phyloP scores from a whole-genome alignment of 768 basidiomycete species.

The Tylopilus cervinicoccineus region DNA sequence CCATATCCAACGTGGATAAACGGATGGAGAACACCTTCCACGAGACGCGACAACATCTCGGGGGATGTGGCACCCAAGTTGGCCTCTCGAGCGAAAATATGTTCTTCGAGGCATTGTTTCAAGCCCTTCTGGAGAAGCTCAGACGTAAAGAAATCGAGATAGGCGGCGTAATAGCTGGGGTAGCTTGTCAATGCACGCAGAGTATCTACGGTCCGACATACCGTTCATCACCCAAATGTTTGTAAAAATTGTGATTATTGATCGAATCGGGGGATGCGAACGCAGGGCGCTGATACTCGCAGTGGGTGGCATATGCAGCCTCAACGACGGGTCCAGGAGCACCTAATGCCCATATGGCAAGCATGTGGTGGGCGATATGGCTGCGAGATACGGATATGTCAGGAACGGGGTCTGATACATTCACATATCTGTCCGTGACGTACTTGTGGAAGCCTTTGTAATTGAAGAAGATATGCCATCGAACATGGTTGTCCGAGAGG shows the following conservation, averaged over 20 bases:
- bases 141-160: conserved; percentile 52
- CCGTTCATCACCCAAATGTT: conserved; percentile 56
- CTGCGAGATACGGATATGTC: conserved; percentile 30
- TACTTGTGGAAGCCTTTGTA: conserved; percentile 32
- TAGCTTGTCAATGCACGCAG: not conserved
- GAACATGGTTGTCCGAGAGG: conserved; percentile 48
- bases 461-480: conserved; percentile 56
- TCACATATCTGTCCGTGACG: conserved; percentile 1
- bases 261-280: conserved; percentile 24
- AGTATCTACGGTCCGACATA: conserved; percentile 25
- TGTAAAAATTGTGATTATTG: conserved; percentile 41
- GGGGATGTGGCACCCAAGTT: conserved; percentile 34
- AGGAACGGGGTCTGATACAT: conserved; percentile 7
- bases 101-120: conserved; percentile 46
- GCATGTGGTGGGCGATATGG: conserved; percentile 54
- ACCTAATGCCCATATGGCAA: conserved; percentile 61
- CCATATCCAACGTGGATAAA: conserved; percentile 64
- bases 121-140: conserved; percentile 41
- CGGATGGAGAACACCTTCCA: conserved; percentile 58
- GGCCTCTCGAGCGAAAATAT: conserved; percentile 47
- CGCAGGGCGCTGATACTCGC: conserved; percentile 34
- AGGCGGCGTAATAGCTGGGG: conserved; percentile 54
- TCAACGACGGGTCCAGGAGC: conserved; percentile 40
- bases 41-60: conserved; percentile 53
- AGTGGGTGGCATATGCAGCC: conserved; percentile 41